Evolutionary conservation across 2,329 filamentous ascomycete genomes (phyloP), one percentile per base, ranked within the genome.

Genomic region (Chrysoporthe cubensis): DNA sequence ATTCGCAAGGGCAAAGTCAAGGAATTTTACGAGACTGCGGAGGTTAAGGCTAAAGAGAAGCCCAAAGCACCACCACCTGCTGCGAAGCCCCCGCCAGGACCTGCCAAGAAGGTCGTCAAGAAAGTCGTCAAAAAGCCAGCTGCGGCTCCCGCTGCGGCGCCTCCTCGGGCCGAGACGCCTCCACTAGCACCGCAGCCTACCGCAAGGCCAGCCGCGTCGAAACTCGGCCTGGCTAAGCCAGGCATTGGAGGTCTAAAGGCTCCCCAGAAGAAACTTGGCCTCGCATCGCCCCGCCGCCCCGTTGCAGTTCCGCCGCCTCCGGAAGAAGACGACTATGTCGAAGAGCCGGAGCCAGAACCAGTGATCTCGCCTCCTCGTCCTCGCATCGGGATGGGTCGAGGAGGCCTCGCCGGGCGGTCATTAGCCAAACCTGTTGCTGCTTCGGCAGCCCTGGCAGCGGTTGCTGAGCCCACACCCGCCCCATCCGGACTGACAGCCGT

Each of bases 1-100:
- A 98, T 98, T 72, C 88, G 94, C 70, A 98, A 97, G 81, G 91
- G 85, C 70, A 99, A 97, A 79, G 92, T 98, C 77, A 97, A 96
- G 81, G 96, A 99, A 78, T 98, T 89, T 77, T 92, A 88, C 72
- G 92, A 95, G 65, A 87, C 87, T 5, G 93, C 92, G 40, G 90
- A 95, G 76, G 93, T 96, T 65, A 94, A 93, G 76, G 91, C 93
- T 40, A 96, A 96, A 77, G 93, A 94, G 76, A 97, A 97, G 80
- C 95, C 95, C 0, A 97, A 97, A 81, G 87, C 93, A 34, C 87
- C 89, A 9, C 86, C 93, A 2, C 83, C 88, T 2, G 85, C 87
- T 48, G 84, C 84, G 6, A 82, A 81, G 66, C 84, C 81, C 8
- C 83, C 84, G 1, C 80, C 84, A 8, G 76, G 83, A 4, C 82